Percentiles rank a stretch among this genome's conserved stretches.
phyloP scores from a whole-genome alignment of 2,329 filamentous ascomycete genomes.

The Xylariaceae sp. region DNA sequence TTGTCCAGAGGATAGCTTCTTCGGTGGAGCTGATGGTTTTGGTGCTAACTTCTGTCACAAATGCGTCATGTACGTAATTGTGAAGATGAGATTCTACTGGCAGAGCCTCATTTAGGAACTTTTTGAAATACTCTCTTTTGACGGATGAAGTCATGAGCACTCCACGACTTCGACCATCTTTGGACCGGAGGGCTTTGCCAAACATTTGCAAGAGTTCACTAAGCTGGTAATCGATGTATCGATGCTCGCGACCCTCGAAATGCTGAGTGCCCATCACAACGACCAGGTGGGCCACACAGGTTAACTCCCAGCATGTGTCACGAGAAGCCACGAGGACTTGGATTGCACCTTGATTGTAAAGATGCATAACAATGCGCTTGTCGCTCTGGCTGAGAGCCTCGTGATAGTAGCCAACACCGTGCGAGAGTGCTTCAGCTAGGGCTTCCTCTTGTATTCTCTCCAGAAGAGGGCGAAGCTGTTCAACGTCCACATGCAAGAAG shows the following conservation, averaged over 20 bases:
- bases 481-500: constrained; percentile 80
- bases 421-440: constrained; percentile 81
- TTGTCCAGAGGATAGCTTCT: constrained; percentile 97
- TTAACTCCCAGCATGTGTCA: constrained; percentile 94
- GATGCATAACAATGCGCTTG: constrained; percentile 87
- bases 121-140: constrained; percentile 97
- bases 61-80: constrained; percentile 88
- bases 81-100: constrained; percentile 94
- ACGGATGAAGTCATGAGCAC: constrained; percentile 95
- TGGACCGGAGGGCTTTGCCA: constrained; percentile 77
- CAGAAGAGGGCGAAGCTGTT: constrained; percentile 78
- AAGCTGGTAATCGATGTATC: constrained; percentile 93
- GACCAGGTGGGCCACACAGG: constrained; percentile 83
- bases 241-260: constrained; percentile 93
- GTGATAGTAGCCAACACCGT: constrained; percentile 96
- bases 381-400: constrained; percentile 86
- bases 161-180: constrained; percentile 78
- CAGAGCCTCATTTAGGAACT: constrained; percentile 93
- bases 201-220: constrained; percentile 98
- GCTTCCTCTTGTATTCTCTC: constrained; percentile 81
- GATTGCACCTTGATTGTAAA: constrained; percentile 85
- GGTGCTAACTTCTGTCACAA: constrained; percentile 94
- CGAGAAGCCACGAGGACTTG: constrained; percentile 74
- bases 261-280: constrained; percentile 98
- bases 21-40: constrained; percentile 94